Percentiles rank a stretch among this genome's conserved stretches.
phyloP scores from a whole-genome alignment of 1,139 yeast species.

The Lodderomyces beijingensis region DNA sequence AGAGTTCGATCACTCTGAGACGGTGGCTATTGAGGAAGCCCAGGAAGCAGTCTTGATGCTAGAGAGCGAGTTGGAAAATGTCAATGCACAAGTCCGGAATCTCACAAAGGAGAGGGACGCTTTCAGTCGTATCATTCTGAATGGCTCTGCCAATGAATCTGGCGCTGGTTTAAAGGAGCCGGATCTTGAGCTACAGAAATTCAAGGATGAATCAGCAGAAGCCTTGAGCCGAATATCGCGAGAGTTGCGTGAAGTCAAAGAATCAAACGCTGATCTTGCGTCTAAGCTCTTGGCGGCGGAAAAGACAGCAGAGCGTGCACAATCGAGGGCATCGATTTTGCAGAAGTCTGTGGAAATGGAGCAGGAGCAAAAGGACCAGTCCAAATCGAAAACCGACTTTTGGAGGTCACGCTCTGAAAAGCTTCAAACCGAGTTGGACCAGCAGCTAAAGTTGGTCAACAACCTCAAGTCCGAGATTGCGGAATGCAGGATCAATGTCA shows the following conservation, averaged over 20 bases:
- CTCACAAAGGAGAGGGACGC: slow-evolving; percentile 62
- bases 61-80: slow-evolving; percentile 55
- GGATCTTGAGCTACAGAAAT: slow-evolving; percentile 26
- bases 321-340: slow-evolving; percentile 28
- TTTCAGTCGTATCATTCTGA: too few relatives aligned
- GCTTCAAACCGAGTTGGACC: slow-evolving; percentile 51
- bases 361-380: slow-evolving; percentile 43
- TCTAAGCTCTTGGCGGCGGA: slow-evolving; percentile 27
- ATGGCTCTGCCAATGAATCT: slow-evolving; percentile 8
- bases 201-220: slow-evolving; percentile 24
- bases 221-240: slow-evolving; percentile 23
- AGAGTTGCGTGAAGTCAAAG: slow-evolving; percentile 23
- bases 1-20: slow-evolving; percentile 43
- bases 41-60: slow-evolving; percentile 67
- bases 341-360: slow-evolving; percentile 40
- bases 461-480: slow-evolving; percentile 52
- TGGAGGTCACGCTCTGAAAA: slow-evolving; percentile 53
- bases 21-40: slow-evolving; percentile 68
- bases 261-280: slow-evolving; percentile 28
- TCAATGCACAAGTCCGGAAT: slow-evolving; percentile 49
- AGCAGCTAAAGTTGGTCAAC: slow-evolving; percentile 54
- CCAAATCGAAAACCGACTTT: slow-evolving; percentile 39
- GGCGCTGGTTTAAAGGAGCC: slow-evolving; percentile 17
- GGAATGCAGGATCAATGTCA: slow-evolving; percentile 42
- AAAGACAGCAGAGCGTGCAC: slow-evolving; percentile 32